Percentiles rank a stretch among this genome's conserved stretches.
Evolutionary conservation across 192 early-diverging fungal species (phyloP).

Genomic region (Phlyctochytrium arcticum): DNA sequence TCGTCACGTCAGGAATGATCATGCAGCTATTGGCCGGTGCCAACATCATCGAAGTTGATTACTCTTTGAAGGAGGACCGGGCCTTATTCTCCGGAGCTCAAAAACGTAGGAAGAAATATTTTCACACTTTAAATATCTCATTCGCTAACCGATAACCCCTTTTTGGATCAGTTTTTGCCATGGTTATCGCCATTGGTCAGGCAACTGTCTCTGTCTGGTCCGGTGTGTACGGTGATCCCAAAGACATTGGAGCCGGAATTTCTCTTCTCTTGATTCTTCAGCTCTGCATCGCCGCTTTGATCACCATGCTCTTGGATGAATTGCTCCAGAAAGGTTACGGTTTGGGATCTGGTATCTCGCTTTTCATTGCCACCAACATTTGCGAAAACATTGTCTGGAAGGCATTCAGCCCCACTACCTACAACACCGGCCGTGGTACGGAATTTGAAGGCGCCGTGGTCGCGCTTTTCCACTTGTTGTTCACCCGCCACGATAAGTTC

Average conservation of each 20-base stretch:
- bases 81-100: conserved; percentile 99
- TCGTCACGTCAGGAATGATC: conserved; percentile 99
- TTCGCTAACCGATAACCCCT: not conserved
- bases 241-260: conserved; percentile 94
- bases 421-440: conserved; percentile 95
- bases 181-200: conserved; percentile 98
- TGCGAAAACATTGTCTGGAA: conserved; percentile 99
- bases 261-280: conserved; percentile 94
- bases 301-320: conserved; percentile 98
- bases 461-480: conserved; percentile 89
- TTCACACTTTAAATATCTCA: not conserved
- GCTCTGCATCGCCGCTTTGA: conserved; percentile 92
- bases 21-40: conserved; percentile 99
- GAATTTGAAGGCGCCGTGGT: conserved; percentile 99
- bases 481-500: conserved; percentile 95
- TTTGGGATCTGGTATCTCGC: conserved; percentile 96
- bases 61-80: conserved; percentile 96
- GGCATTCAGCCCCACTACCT: conserved; percentile 94
- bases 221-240: conserved; percentile 95
- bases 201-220: conserved; percentile 98
- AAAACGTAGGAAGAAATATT: conserved; percentile 66
- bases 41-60: conserved; percentile 98
- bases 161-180: conserved; percentile 80
- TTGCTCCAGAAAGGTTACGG: conserved; percentile 99
- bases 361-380: conserved; percentile 99